Evolutionary conservation across 1,284 basidiomycete species (phyloP).

Genomic region (Mycosarcoma maydis): DNA sequence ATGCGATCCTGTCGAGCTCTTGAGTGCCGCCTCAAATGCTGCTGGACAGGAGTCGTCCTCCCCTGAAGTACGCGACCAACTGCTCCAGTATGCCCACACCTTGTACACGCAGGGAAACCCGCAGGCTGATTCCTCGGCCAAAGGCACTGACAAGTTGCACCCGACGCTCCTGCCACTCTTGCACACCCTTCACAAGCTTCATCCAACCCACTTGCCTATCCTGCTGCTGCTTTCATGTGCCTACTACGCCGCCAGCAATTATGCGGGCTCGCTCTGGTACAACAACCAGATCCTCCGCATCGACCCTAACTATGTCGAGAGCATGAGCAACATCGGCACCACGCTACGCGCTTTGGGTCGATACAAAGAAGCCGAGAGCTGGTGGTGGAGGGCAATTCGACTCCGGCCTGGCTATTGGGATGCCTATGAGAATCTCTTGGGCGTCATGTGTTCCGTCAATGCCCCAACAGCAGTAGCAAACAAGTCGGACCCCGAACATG

Average conservation of each 20-base stretch:
- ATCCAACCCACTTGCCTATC: constrained; percentile 58
- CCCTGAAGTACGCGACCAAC: constrained; percentile 57
- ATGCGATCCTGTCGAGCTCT: constrained; percentile 58
- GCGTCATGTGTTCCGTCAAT: constrained; percentile 67
- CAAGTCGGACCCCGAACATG: neutral
- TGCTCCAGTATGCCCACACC: constrained; percentile 62
- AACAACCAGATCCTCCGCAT: constrained; percentile 65
- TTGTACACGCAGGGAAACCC: constrained; percentile 54
- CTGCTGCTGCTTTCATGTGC: constrained; percentile 62
- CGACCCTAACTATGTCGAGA: constrained; percentile 69
- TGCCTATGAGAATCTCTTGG: constrained; percentile 69
- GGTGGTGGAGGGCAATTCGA: constrained; percentile 70
- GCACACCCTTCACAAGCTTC: constrained; percentile 60
- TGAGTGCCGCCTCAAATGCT: constrained; percentile 50
- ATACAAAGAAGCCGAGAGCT: constrained; percentile 68
- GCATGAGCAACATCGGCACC: constrained; percentile 71
- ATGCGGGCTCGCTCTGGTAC: constrained; percentile 65
- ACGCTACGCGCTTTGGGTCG: constrained; percentile 69
- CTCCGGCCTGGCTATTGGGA: constrained; percentile 70
- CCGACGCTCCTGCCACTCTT: constrained; percentile 61
- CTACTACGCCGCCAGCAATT: constrained; percentile 59
- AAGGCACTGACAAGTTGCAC: constrained; percentile 49
- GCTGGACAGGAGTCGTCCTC: constrained; percentile 49
- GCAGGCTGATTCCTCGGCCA: constrained; percentile 10
- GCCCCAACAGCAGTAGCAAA: constrained; percentile 2